Evolutionary conservation across 257 asterid genomes (phyloP).

Genomic region (Gentiana dahurica): DNA sequence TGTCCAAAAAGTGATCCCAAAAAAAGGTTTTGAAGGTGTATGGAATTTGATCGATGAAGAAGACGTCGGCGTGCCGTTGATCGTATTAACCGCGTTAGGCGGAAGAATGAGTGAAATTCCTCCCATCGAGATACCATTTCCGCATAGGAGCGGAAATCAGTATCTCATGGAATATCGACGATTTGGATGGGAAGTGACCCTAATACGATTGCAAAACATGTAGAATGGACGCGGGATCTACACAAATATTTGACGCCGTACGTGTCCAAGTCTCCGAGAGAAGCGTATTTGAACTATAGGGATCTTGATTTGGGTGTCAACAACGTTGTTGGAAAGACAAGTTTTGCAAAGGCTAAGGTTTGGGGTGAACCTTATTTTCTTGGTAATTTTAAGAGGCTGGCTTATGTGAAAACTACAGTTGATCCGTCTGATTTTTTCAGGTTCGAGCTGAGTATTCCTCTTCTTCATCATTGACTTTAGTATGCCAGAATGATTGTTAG

Average conservation of each 20-base stretch:
- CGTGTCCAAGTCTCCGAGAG: slow-evolving; percentile 14
- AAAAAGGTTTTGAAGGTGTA: slow-evolving; percentile 6
- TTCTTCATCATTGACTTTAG: neutral
- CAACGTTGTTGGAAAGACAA: neutral
- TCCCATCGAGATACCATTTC: slow-evolving; percentile 15
- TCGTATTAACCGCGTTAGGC: slow-evolving; percentile 12
- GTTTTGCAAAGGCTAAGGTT: slow-evolving; percentile 6
- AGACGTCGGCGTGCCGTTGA: slow-evolving; percentile 16
- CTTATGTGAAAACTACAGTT: slow-evolving; percentile 11
- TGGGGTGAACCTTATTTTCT: slow-evolving; percentile 18
- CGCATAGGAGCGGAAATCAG: slow-evolving; percentile 21
- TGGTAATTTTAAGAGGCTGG: slow-evolving; percentile 13
- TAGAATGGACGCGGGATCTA: slow-evolving; percentile 11
- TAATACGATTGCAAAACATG: neutral
- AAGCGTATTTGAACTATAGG: neutral
- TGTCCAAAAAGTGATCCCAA: slow-evolving; percentile 10
- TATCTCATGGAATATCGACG: slow-evolving; percentile 18
- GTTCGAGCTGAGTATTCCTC: slow-evolving; percentile 19
- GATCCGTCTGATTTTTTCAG: slow-evolving; percentile 20
- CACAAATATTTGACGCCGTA: slow-evolving; percentile 16
- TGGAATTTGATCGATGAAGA: slow-evolving; percentile 11
- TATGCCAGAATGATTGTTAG: too few species aligned
- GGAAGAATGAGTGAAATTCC: slow-evolving; percentile 19
- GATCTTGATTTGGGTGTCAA: slow-evolving; percentile 2
- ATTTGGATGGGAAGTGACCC: slow-evolving; percentile 12